phyloP scores from a whole-genome alignment of 768 basidiomycete species.

The Phylloporus sp. region DNA sequence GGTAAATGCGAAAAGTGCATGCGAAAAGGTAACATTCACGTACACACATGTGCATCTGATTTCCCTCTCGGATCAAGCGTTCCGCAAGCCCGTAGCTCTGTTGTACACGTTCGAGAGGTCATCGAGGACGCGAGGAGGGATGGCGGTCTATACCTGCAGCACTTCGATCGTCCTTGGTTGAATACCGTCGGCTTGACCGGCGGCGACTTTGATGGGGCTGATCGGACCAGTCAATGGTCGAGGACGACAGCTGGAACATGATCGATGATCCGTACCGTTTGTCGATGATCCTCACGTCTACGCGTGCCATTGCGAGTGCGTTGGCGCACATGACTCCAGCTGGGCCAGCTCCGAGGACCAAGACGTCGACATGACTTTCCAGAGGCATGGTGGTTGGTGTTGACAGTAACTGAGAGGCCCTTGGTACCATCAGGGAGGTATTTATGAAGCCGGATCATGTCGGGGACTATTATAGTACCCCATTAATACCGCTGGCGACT shows the following conservation, averaged over 20 bases:
- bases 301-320: conserved; percentile 40
- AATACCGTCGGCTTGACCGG: conserved; percentile 54
- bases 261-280: conserved; percentile 31
- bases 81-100: conserved; percentile 78
- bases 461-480: no score
- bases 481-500: no score
- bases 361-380: conserved; percentile 39
- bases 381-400: conserved; percentile 13
- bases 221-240: not conserved
- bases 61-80: conserved; percentile 55
- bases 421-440: not conserved
- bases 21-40: conserved; percentile 15
- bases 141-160: conserved; percentile 34
- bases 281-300: conserved; percentile 44
- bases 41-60: conserved; percentile 67
- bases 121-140: not conserved
- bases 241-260: not conserved
- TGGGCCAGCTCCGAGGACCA: conserved; percentile 48
- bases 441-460: no score
- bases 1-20: not conserved
- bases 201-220: conserved; percentile 39
- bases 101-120: not conserved
- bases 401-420: not conserved
- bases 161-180: conserved; percentile 53
- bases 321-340: conserved; percentile 67